These are phyloP conservation scores for Monosporascus sp. DNA, from an alignment of 2,329 filamentous ascomycete species.

Conservation along the genomic window DNA sequence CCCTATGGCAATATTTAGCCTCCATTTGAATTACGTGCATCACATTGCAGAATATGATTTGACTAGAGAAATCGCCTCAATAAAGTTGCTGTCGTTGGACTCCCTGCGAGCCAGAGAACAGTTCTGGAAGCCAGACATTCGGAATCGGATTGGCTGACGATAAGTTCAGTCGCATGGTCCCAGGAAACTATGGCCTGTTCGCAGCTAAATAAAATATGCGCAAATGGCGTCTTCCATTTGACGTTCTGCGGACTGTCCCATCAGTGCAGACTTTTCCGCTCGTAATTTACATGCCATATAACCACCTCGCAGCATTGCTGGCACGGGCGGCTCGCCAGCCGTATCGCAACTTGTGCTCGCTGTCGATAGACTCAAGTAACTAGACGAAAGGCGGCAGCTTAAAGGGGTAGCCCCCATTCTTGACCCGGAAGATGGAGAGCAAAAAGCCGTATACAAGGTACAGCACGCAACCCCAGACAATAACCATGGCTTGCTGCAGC, in stretches of 20 bases:
- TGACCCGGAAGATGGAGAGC: constrained; percentile 85
- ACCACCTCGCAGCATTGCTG: background rate
- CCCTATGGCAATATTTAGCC: too few species aligned
- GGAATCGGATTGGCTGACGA: too few species aligned
- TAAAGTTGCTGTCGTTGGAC: too few species aligned
- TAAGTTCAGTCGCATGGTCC: too few species aligned
- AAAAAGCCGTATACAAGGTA: constrained; percentile 89
- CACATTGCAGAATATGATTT: too few species aligned
- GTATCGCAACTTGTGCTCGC: background rate
- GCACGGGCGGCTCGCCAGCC: background rate
- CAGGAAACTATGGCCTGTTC: too few species aligned
- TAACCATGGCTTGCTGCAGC: constrained; percentile 72
- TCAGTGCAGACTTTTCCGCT: background rate
- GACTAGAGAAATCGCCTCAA: too few species aligned
- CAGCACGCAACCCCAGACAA: constrained; percentile 72
- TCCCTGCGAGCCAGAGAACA: too few species aligned
- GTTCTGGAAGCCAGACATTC: too few species aligned
- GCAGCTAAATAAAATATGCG: too few species aligned
- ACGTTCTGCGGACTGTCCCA: background rate
- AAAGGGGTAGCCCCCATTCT: constrained; percentile 95
- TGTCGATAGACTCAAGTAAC: constrained; percentile 3
- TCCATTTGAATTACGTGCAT: too few species aligned
- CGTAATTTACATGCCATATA: background rate
- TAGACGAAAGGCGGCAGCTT: constrained; percentile 82
- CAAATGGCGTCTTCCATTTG: background rate